Evolutionary conservation across 805 yeast genomes (phyloP), one percentile per base, ranked within the genome.

Genomic region (Teunomyces gatunensis): DNA sequence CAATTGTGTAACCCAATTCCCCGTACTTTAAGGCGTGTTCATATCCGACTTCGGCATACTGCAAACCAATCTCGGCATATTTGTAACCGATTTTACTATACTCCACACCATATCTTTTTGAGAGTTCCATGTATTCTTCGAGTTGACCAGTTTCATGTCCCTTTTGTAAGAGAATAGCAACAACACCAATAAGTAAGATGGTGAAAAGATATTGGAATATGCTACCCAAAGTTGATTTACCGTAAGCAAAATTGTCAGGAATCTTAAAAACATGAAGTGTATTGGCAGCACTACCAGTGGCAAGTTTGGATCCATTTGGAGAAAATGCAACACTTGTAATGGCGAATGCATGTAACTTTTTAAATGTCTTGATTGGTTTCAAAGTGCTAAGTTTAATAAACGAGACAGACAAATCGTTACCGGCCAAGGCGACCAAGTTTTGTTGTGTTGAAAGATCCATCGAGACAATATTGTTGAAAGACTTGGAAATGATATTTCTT

Each of bases 221-320:
- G 9, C 69, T 53, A 17, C 69, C 67, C 37, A 74, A 44, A 35
- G 61, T 50, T 6, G 80, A 74, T 47, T 64, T 67, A 5, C 79
- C 69, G 3, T 60, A 59, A 0, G 77, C 67, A 50, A 73, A 73
- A 18, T 74, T 75, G 20, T 64, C 67, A 3, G 94, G 91, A 17
- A 89, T 63, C 47, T 71, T 73, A 48, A 84, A 67, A 6, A 89
- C 81, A 54, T 77, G 81, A 25, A 89, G 78, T 1, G 89, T 76
- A 51, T 85, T 84, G 2, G 94, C 87, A 1, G 91, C 95, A 29
- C 92, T 84, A 0, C 82, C 84, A 18, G 89, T 78, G 2, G 89
- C 92, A 42, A 89, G 66, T 47, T 74, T 75, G 44, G 78, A 67
- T 6, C 91, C 89, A 59, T 81, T 75, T 11, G 87, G 84, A 4